Evolutionary conservation across 2,329 filamentous ascomycete species (phyloP).

Genomic region (Colletotrichum tamarilloi): DNA sequence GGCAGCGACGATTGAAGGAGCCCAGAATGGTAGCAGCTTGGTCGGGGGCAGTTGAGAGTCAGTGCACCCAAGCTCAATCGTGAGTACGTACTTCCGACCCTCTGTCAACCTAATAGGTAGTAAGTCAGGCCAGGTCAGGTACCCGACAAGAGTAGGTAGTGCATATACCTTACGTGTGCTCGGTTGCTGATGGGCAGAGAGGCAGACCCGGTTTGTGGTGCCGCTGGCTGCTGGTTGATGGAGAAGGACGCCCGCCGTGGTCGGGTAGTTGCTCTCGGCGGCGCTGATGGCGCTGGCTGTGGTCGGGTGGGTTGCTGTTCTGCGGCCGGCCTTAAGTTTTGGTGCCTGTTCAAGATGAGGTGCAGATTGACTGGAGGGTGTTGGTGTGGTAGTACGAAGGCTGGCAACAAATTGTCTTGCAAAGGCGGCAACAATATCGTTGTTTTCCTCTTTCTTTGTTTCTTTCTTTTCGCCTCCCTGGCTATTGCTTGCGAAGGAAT

Average conservation of each 20-base stretch:
- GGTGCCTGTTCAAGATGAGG: not conserved
- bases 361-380: not conserved
- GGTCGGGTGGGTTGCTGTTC: constrained; percentile 11
- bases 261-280: constrained; percentile 5
- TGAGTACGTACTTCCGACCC: constrained; percentile 16
- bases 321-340: constrained; percentile 14
- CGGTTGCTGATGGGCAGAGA: not conserved
- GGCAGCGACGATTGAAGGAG: constrained; percentile 24
- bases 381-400: not conserved
- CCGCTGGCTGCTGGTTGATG: not conserved
- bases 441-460: not conserved
- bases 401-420: not conserved
- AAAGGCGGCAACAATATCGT: not conserved
- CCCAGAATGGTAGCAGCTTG: not conserved
- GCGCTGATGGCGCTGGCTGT: not conserved
- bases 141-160: not conserved
- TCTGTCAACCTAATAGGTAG: not conserved
- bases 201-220: constrained; percentile 2
- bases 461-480: not conserved
- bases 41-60: constrained; percentile 11
- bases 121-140: not conserved
- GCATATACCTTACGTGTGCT: not conserved
- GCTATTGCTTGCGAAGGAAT: constrained; percentile 11
- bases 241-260: not conserved
- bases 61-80: constrained; percentile 16